These are phyloP conservation scores for Arabidopsis lyrata DNA, from an alignment of 441 rosid genomes.

Conservation along the genomic window DNA sequence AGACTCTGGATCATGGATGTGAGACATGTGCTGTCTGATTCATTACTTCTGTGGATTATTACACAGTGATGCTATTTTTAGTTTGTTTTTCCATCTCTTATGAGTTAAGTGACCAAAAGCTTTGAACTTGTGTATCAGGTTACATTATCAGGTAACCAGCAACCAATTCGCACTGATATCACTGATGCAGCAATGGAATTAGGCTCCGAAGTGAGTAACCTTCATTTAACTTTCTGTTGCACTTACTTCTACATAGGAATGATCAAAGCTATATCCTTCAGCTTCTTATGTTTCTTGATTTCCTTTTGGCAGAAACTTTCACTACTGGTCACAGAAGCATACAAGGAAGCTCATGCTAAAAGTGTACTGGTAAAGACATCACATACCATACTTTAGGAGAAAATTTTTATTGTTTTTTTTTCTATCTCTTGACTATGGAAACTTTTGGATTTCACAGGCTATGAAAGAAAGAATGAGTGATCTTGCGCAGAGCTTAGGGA, in stretches of 20 bases:
- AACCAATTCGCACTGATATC: constrained; percentile 85
- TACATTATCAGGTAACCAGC: constrained; percentile 89
- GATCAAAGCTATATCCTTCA: constrained; percentile 9
- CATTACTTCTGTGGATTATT: neutral
- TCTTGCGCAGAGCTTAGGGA: constrained; percentile 93
- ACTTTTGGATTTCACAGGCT: constrained; percentile 55
- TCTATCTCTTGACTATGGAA: neutral
- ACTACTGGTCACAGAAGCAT: constrained; percentile 78
- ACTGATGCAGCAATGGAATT: constrained; percentile 95
- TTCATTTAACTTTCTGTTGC: neutral
- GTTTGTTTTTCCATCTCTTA: neutral
- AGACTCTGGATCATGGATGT: neutral
- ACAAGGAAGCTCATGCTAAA: constrained; percentile 93
- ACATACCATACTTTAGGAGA: neutral
- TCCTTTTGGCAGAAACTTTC: constrained; percentile 76
- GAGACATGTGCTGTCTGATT: constrained; percentile 7
- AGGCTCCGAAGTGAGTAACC: constrained; percentile 74
- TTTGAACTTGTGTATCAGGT: constrained; percentile 54
- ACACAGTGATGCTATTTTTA: neutral
- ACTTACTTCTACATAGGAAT: constrained; percentile 1
- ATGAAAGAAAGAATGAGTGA: constrained; percentile 93
- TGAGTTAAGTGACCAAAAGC: neutral
- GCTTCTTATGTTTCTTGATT: constrained; percentile 18
- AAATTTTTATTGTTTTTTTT: neutral
- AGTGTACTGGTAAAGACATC: constrained; percentile 68